Percentiles rank a stretch among this genome's conserved stretches.
Evolutionary conservation across 441 rosid species (phyloP).

Genomic region (Adansonia rubrostipa): DNA sequence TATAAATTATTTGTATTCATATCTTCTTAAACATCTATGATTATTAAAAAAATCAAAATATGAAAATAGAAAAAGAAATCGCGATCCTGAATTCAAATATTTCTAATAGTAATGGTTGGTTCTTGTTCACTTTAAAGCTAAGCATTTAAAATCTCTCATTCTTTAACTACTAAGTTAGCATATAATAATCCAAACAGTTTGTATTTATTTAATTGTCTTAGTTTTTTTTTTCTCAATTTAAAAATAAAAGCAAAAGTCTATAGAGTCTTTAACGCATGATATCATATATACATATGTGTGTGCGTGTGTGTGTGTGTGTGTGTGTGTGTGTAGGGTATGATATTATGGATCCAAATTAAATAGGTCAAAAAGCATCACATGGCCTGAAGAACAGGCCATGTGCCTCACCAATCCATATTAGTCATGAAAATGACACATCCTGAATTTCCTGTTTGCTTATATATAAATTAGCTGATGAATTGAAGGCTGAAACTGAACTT

Average conservation of each 20-base stretch:
- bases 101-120: background rate
- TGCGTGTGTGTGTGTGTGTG: background rate
- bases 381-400: slow-evolving; percentile 28
- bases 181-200: background rate
- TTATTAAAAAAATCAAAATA: too few species aligned
- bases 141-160: background rate
- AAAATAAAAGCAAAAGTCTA: background rate
- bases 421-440: slow-evolving; percentile 14
- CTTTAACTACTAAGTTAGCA: too few species aligned
- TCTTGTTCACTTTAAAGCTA: background rate
- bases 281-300: background rate
- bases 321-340: background rate
- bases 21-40: too few species aligned
- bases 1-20: too few species aligned
- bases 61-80: too few species aligned
- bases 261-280: background rate
- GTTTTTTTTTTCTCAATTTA: background rate
- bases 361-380: slow-evolving; percentile 25
- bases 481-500: background rate
- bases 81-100: too few species aligned
- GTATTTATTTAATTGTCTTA: background rate
- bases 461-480: too few species aligned
- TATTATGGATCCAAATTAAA: background rate
- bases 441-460: background rate
- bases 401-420: slow-evolving; percentile 13